These are phyloP conservation scores for Aristolochia californica DNA, from an alignment of 164 flowering plant species.

Conservation along the genomic window DNA sequence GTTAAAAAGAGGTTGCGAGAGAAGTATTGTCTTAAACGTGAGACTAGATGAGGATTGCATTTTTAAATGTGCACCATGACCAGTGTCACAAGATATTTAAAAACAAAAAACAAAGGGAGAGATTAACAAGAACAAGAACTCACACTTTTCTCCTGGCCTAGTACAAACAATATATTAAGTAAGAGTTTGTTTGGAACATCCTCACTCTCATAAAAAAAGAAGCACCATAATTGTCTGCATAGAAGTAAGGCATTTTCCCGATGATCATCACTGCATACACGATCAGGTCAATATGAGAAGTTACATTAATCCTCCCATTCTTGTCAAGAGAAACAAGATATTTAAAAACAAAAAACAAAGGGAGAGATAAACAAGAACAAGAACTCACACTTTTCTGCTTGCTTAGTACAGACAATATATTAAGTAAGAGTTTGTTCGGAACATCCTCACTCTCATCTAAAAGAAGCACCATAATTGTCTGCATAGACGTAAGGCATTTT, in stretches of 20 bases:
- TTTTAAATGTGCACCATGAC: neutral
- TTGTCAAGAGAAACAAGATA: too few species aligned
- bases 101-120: neutral
- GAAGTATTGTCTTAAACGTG: constrained; percentile 6
- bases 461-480: constrained; percentile 81
- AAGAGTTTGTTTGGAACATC: too few species aligned
- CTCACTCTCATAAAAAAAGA: too few species aligned
- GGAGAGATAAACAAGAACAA: neutral
- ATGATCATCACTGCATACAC: too few species aligned
- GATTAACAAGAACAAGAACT: too few species aligned
- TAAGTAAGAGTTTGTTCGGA: constrained; percentile 54
- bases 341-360: too few species aligned
- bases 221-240: too few species aligned
- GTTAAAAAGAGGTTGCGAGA: constrained; percentile 1
- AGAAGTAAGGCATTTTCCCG: too few species aligned
- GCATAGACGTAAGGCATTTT: constrained; percentile 67
- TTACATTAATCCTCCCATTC: too few species aligned
- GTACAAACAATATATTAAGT: too few species aligned
- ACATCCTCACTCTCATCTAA: constrained; percentile 95
- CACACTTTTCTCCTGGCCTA: too few species aligned
- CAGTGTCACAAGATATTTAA: constrained; percentile 1
- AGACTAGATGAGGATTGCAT: constrained; percentile 2
- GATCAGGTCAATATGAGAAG: too few species aligned
- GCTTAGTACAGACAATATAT: constrained; percentile 63
- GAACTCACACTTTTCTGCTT: constrained; percentile 55